Evolutionary conservation across 495 filamentous ascomycete species (phyloP), one percentile per base, ranked within the genome.

Genomic region (Aspergillus coremiiformis): DNA sequence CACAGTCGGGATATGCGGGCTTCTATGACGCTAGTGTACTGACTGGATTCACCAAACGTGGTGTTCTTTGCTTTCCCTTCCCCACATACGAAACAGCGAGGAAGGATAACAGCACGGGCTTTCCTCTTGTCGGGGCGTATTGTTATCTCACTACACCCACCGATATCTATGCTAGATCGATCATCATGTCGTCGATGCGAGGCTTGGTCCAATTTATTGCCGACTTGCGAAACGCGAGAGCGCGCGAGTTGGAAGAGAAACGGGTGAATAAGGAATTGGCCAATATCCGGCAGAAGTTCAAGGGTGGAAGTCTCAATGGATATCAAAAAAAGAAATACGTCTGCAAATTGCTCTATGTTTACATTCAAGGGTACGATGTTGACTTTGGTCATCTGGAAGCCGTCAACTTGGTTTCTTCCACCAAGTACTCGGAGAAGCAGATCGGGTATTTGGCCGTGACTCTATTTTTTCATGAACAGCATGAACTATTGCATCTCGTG

Each of bases 281-380:
- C 63, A 99, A 99, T 62, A 97, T 99, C 69, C 83, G 93, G 76
- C 77, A 80, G 60, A 80, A 80, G 55, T 80, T 80, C 59, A 77
- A 78, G 84, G 86, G 91, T 67, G 91, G 90, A 33, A 87, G 77
- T 65, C 73, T 97, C 23, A 95, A 85, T 69, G 94, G 94, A 45
- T 99, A 99, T 62, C 88, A 95, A 70, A 95, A 94, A 79, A 99
- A 99, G 80, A 99, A 99, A 87, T 99, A 99, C 65, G 94, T 99
- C 41, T 99, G 94, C 86, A 98, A 98, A 83, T 79, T 99, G 56
- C 80, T 99, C 41, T 99, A 99, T 64, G 96, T 99, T 59, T 99
- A 99, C 67, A 99, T 99, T 51, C 83, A 97, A 44, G 94, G 94
- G 7, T 99, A 94, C 84, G 94, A 99, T 64, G 91, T 99, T 71